Base-by-base conservation (phyloP, 768 basidiomycete genomes). In the Neoboletus magnificus region DNA sequence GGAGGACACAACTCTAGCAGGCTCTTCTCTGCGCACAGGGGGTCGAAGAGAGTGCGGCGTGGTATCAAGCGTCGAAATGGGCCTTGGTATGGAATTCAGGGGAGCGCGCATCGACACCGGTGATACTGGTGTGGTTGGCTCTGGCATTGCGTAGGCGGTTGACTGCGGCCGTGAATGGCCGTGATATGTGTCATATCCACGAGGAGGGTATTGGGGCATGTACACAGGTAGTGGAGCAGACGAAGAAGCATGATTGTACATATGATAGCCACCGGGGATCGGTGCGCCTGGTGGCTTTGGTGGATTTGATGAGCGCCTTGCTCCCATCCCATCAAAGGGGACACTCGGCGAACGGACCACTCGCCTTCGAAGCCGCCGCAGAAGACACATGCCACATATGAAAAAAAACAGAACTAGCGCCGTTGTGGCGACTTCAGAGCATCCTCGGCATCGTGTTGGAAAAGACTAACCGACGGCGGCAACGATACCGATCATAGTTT, bases 381-480 rank as follows among this genome's bases (percentile, higher is more conserved):
- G 47, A 42, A 41, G 20, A 11, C 0, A 45, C 1, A 13, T 1
- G 13, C 6, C 5, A 15, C 18, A 7, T 2, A 52, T 1, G 29
- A 16, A 0, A 18, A 60, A 5, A 6, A 60, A 20, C 23, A 54
- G 0, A 15, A 41, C 4, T 6, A 60, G 0, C 0, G 15, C 23
- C 5, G 3, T 56, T 62, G 29, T 32, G n/a, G 41, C 23, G 9
- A 11, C 29, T 44, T 68, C 30, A 67, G 52, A 51, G 4, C 5
- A 27, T 3, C 8, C 33, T 20, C 11, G 13, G 45, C 3, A 10
- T 23, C 8, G 12, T 27, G 4, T 20, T 40, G 22, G 2, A 18
- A 23, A 23, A 53, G 37, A 54, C 66, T 56, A 2, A 66, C 66
- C 64, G 42, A 29, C 11, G 4, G 5, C 35, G 18, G 12, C 37